Evolutionary conservation across 768 basidiomycete genomes (phyloP).

Genomic region (Phylloporus scabripes): DNA sequence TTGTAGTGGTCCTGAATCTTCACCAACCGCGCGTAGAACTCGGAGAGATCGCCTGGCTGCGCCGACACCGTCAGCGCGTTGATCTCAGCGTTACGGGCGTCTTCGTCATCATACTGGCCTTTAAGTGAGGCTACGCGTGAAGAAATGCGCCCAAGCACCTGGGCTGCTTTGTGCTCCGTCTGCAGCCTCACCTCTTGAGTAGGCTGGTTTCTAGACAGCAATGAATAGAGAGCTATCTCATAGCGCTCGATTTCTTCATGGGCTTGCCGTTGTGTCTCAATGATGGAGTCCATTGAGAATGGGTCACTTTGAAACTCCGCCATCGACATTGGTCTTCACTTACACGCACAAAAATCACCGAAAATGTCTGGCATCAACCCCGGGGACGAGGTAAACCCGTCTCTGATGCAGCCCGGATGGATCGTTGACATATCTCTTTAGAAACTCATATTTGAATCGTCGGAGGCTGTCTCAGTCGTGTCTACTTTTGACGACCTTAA

Average conservation of each 20-base stretch:
- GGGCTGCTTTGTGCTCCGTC: slow-evolving; percentile 84
- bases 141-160: slow-evolving; percentile 81
- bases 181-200: slow-evolving; percentile 62
- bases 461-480: slow-evolving; percentile 84
- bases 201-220: slow-evolving; percentile 63
- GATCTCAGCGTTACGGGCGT: slow-evolving; percentile 63
- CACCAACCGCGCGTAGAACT: slow-evolving; percentile 94
- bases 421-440: slow-evolving; percentile 24
- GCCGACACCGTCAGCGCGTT: slow-evolving; percentile 53
- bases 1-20: slow-evolving; percentile 96
- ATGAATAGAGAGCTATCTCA: slow-evolving; percentile 77
- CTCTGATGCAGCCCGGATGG: slow-evolving; percentile 10
- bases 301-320: slow-evolving; percentile 53
- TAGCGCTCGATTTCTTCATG: slow-evolving; percentile 96
- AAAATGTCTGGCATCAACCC: slow-evolving; percentile 79
- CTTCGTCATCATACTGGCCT: slow-evolving; percentile 72
- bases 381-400: slow-evolving; percentile 70
- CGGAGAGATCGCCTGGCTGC: slow-evolving; percentile 71
- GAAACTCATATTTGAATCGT: slow-evolving; percentile 95
- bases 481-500: slow-evolving; percentile 88
- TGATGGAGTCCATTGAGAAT: slow-evolving; percentile 76
- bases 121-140: slow-evolving; percentile 61
- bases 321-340: slow-evolving; percentile 24
- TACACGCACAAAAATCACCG: slow-evolving; percentile 31
- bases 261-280: slow-evolving; percentile 91